These are phyloP conservation scores for Fusarium sp. DNA, from an alignment of 2,329 filamentous ascomycete genomes.

Conservation along the genomic window DNA sequence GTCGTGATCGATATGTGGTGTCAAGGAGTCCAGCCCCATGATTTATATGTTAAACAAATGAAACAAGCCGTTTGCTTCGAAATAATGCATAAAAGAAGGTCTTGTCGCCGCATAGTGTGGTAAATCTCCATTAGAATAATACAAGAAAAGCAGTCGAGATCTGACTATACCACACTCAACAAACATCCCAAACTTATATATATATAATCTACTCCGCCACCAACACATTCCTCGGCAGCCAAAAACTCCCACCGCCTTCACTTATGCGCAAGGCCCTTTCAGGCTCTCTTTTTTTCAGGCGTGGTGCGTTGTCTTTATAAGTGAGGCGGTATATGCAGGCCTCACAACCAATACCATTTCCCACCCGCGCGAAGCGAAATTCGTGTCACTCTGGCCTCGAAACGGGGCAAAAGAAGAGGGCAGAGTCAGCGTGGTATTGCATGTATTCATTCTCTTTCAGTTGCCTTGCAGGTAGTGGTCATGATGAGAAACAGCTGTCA, in stretches of 20 bases:
- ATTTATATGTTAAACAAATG: not conserved
- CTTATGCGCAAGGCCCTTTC: slow-evolving; percentile 23
- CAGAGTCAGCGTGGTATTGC: slow-evolving; percentile 23
- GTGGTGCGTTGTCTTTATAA: slow-evolving; percentile 30
- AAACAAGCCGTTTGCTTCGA: slow-evolving; percentile 1
- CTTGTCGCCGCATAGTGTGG: not conserved
- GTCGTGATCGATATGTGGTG: not conserved
- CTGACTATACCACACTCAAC: slow-evolving; percentile 5
- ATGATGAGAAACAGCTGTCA: not conserved
- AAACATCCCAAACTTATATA: slow-evolving; percentile 20
- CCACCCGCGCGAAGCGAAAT: slow-evolving; percentile 12
- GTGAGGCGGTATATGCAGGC: slow-evolving; percentile 39
- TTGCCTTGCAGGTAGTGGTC: not conserved
- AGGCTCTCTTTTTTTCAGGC: slow-evolving; percentile 17
- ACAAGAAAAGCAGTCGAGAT: not conserved
- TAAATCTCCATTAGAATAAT: not conserved
- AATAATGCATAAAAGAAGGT: not conserved
- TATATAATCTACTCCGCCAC: slow-evolving; percentile 9
- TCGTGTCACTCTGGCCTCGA: slow-evolving; percentile 12
- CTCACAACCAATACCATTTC: slow-evolving; percentile 25
- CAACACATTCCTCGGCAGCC: not conserved
- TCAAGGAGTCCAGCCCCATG: slow-evolving; percentile 26
- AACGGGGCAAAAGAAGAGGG: not conserved
- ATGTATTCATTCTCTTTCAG: slow-evolving; percentile 2
- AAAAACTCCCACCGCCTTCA: not conserved